Conservation (phyloP, 805 yeast species). For the Wickerhamomyces silvicola region DNA sequence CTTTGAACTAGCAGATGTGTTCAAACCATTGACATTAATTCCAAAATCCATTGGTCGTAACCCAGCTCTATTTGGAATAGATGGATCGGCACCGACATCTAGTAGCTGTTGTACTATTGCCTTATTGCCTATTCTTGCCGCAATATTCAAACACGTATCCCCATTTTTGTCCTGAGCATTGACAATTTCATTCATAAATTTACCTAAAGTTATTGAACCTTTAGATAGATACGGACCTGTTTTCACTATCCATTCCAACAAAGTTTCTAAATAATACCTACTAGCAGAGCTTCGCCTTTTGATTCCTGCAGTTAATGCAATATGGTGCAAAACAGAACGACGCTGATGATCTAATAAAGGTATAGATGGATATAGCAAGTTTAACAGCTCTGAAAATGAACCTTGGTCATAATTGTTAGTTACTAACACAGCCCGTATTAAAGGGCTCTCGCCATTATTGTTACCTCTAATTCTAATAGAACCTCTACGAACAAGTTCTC, state of each 20-base stretch:
- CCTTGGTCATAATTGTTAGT: conserved; percentile 78
- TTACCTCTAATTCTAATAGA: conserved; percentile 72
- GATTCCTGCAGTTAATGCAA: conserved; percentile 73
- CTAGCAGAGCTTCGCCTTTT: conserved; percentile 68
- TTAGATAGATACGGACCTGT: conserved; percentile 40
- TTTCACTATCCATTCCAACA: conserved; percentile 72
- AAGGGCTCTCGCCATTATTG: conserved; percentile 79
- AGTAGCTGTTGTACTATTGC: conserved; percentile 74
- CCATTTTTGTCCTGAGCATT: conserved; percentile 92
- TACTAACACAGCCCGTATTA: conserved; percentile 76
- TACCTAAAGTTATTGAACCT: conserved; percentile 42
- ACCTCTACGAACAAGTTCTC: conserved; percentile 57
- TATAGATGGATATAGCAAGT: conserved; percentile 69
- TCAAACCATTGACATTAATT: conserved; percentile 37
- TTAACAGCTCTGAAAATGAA: conserved; percentile 64
- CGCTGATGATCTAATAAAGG: conserved; percentile 59
- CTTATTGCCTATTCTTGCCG: conserved; percentile 81
- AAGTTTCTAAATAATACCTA: conserved; percentile 63
- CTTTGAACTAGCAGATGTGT: not conserved
- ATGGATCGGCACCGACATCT: conserved; percentile 83
- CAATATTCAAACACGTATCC: conserved; percentile 89
- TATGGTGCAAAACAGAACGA: conserved; percentile 82
- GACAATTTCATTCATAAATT: conserved; percentile 63
- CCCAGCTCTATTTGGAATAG: conserved; percentile 77
- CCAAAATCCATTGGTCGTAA: conserved; percentile 85